Percentiles rank a stretch among this genome's conserved stretches.
Evolutionary conservation across 139 green algal species (phyloP).

Genomic region (Deuterostichococcus epilithicus): DNA sequence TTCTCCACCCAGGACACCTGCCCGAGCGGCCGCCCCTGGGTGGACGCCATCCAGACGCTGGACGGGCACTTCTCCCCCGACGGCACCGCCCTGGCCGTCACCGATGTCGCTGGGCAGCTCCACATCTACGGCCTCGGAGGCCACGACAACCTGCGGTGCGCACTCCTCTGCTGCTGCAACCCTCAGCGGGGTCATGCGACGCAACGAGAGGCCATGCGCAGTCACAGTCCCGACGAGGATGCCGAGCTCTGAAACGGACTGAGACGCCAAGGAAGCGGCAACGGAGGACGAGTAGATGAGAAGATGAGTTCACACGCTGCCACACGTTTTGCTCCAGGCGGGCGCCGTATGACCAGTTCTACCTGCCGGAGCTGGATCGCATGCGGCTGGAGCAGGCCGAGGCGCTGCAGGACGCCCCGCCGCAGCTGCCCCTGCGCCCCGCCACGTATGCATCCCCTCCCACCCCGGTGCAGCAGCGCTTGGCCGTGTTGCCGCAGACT

Average conservation of each 20-base stretch:
- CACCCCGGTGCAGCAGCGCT: no score
- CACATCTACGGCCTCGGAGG: slow-evolving; percentile 44
- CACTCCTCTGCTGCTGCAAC: not conserved
- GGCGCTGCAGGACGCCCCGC: not conserved
- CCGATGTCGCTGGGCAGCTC: slow-evolving; percentile 71
- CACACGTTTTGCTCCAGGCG: not conserved
- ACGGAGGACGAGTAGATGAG: no score
- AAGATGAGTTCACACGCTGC: no score
- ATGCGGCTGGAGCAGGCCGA: not conserved
- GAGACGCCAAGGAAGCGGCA: no score
- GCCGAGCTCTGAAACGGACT: no score
- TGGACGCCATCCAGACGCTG: slow-evolving; percentile 52
- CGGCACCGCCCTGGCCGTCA: slow-evolving; percentile 34
- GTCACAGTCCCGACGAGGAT: no score
- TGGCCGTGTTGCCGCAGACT: not conserved
- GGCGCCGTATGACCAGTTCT: slow-evolving; percentile 77
- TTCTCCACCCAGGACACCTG: slow-evolving; percentile 52
- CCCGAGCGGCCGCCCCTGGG: slow-evolving; percentile 46
- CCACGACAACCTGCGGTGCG: not conserved
- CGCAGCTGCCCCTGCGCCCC: not conserved
- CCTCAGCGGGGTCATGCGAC: no score
- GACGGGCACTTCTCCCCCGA: slow-evolving; percentile 65
- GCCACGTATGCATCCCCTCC: not conserved
- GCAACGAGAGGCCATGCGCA: no score
- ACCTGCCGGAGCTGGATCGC: slow-evolving; percentile 15